These are phyloP conservation scores for Yamadazyma triangularis DNA, from an alignment of 1,139 yeast species.

Conservation along the genomic window DNA sequence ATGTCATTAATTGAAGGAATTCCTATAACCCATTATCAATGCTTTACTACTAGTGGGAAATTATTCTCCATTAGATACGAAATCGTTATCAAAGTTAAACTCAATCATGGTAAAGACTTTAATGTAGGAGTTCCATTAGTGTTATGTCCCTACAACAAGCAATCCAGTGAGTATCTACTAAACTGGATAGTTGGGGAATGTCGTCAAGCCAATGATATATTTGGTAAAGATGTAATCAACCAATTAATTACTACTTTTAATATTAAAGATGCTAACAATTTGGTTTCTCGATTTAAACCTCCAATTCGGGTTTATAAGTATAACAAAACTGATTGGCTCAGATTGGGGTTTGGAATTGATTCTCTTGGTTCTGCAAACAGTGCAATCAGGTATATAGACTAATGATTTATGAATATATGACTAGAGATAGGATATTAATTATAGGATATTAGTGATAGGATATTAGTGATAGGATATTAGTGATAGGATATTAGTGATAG, in stretches of 20 bases:
- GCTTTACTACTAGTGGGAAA: slow-evolving; percentile 47
- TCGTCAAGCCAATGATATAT: slow-evolving; percentile 33
- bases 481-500: too few relatives aligned
- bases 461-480: too few relatives aligned
- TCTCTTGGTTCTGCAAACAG: slow-evolving; percentile 24
- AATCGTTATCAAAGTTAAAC: slow-evolving; percentile 43
- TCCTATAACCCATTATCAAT: slow-evolving; percentile 42
- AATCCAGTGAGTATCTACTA: slow-evolving; percentile 38
- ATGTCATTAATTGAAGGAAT: slow-evolving; percentile 31
- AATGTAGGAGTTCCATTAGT: slow-evolving; percentile 49
- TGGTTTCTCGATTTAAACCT: slow-evolving; percentile 18
- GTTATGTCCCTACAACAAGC: slow-evolving; percentile 49
- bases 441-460: too few relatives aligned
- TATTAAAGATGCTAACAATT: slow-evolving; percentile 19
- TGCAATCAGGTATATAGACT: slow-evolving; percentile 29
- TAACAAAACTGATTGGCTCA: slow-evolving; percentile 32
- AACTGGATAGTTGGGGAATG: slow-evolving; percentile 54
- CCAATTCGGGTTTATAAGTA: slow-evolving; percentile 30
- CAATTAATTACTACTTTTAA: slow-evolving; percentile 17
- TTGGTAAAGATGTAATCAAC: slow-evolving; percentile 31
- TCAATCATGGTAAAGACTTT: slow-evolving; percentile 46
- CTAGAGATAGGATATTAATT: neutral
- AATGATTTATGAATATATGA: slow-evolving; percentile 3
- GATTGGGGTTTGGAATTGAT: slow-evolving; percentile 33
- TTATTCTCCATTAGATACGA: slow-evolving; percentile 53